Base-by-base conservation (phyloP, 345 rosid species). In the Hibiscus trionum region DNA sequence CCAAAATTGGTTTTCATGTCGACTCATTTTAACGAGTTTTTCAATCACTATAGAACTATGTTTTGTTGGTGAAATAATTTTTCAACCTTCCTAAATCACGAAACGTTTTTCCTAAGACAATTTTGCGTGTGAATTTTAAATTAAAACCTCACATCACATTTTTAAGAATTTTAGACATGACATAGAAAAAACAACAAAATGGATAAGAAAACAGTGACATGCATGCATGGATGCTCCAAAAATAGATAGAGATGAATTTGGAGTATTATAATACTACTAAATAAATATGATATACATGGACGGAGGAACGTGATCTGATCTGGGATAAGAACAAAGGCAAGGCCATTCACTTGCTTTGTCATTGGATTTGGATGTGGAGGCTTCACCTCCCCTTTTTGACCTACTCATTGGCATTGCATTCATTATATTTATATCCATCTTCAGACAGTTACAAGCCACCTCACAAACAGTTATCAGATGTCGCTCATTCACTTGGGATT, bases 241-340 rank as follows among this genome's bases (percentile, higher is more conserved):
- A 52, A 16, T 16, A 50, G 17, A 50, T 15, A 60, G 17, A 35
- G 4, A 9, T 26, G 31, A 65, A 12, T 39, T 39, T 39, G 46
- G 42, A 37, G 42, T 37, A 5, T 5, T 37, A 37, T 39, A 35
- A 35, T 35, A 5, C 8, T 35, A 39, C 46, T 39, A 7, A 39
- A 10, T 39, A 7, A 39, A 10, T 42, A 8, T 42, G 46, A 6
- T 47, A 12, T 47, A 11, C 12, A 39, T 14, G 75, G 73, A 24
- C 49, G 42, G 37, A 70, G 70, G 17, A 62, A 46, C 60, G 9
- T 31, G 17, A 2, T 1, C 47, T 2, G 5, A 21, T 21, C 24
- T 21, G 24, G 81, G 85, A 82, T 80, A 82, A 82, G 83, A 77
- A 71, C 81, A 73, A 72, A 70, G 35, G 17, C 14, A 56, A n/a